A percentile compares a stretch with the other conserved stretches of the same genome.
Evolutionary conservation across 352 stramenopile species (phyloP).

Genomic region (Globisporangium apiculatum): DNA sequence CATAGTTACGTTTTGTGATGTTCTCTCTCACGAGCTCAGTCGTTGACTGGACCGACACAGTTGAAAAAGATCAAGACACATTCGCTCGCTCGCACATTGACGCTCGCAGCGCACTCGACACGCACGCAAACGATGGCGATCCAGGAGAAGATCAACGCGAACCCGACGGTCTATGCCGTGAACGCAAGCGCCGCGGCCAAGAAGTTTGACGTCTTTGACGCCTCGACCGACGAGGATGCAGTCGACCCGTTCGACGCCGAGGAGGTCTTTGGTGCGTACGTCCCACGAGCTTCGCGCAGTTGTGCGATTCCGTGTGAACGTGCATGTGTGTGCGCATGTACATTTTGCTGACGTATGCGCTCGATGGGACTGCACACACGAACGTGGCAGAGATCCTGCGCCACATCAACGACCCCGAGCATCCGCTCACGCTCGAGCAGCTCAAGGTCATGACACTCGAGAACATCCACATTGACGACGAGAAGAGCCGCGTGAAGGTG

Average conservation of each 20-base stretch:
- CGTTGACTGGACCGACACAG: too few species aligned
- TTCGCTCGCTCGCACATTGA: too few species aligned
- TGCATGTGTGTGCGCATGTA: background rate
- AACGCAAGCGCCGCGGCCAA: constrained; percentile 32
- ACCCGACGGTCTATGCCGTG: constrained; percentile 83
- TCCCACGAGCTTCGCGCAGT: background rate
- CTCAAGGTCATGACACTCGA: constrained; percentile 90
- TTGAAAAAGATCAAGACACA: too few species aligned
- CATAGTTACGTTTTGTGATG: too few species aligned
- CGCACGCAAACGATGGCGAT: constrained; percentile 54
- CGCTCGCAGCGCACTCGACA: constrained; percentile 21
- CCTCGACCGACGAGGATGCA: constrained; percentile 46
- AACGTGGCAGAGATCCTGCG: constrained; percentile 58
- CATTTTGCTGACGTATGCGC: background rate
- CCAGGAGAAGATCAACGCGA: constrained; percentile 85
- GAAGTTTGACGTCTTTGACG: constrained; percentile 60
- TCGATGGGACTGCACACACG: background rate
- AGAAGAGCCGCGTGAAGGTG: constrained; percentile 66
- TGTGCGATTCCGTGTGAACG: background rate
- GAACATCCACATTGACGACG: constrained; percentile 87
- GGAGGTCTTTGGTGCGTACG: constrained; percentile 75
- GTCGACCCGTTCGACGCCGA: constrained; percentile 75
- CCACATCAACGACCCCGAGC: constrained; percentile 91
- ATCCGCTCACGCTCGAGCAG: constrained; percentile 91
- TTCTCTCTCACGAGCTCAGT: too few species aligned